Conservation (phyloP, 192 early-diverging fungal species). For the Podila verticillata region DNA sequence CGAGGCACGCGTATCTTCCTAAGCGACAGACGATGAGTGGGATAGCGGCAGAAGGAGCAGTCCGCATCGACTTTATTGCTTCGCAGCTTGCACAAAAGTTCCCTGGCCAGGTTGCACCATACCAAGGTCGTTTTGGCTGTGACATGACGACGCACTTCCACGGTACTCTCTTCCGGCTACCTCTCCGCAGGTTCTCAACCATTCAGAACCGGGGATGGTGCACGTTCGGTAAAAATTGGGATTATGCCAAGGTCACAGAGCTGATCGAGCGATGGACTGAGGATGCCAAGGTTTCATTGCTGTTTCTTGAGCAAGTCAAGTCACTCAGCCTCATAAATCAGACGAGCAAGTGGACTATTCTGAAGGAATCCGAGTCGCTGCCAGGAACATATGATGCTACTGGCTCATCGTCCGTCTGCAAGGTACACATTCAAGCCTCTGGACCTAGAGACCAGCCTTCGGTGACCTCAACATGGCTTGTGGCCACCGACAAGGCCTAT, state of each 20-base stretch:
- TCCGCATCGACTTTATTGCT: constrained; percentile 12
- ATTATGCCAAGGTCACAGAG: not conserved
- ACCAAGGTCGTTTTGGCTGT: constrained; percentile 19
- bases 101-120: constrained; percentile 21
- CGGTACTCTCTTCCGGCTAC: constrained; percentile 40
- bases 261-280: constrained; percentile 10
- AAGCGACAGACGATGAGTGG: not conserved
- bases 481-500: not conserved
- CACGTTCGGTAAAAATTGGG: not conserved
- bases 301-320: constrained; percentile 18
- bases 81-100: not conserved
- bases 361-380: too few relatives aligned
- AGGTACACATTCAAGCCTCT: too few relatives aligned
- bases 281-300: constrained; percentile 13
- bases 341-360: not conserved
- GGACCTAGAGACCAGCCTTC: too few relatives aligned
- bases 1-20: constrained; percentile 13
- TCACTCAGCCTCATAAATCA: not conserved
- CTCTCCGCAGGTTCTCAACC: constrained; percentile 18
- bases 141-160: constrained; percentile 30
- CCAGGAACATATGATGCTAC: too few relatives aligned
- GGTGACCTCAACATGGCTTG: constrained; percentile 3
- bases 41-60: constrained; percentile 7
- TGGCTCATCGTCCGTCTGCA: too few relatives aligned
- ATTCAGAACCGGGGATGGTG: not conserved